Evolutionary conservation across 2,329 filamentous ascomycete genomes (phyloP).

Genomic region (Xylaria sp.): DNA sequence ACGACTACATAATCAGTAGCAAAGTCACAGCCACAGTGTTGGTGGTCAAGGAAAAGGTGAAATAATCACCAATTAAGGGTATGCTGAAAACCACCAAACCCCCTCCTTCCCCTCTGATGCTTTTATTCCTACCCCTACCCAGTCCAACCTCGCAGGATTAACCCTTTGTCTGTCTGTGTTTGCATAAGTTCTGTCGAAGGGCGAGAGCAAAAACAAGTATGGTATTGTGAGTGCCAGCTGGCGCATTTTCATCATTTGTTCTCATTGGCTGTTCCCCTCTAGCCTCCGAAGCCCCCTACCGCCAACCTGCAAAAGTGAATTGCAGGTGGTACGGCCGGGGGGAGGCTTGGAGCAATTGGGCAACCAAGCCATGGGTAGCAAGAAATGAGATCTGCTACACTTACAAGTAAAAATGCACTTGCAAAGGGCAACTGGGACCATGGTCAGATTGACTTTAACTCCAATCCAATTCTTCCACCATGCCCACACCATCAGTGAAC

Average conservation of each 20-base stretch:
- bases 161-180: conserved; percentile 26
- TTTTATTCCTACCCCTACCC: conserved; percentile 15
- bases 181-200: conserved; percentile 29
- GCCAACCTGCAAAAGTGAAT: conserved; percentile 34
- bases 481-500: conserved; percentile 26
- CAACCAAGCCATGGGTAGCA: conserved; percentile 14
- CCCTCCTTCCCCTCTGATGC: conserved; percentile 17
- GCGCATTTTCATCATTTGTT: conserved; percentile 35
- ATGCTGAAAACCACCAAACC: conserved; percentile 40
- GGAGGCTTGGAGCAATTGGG: conserved; percentile 17
- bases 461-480: neutral
- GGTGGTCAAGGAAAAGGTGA: conserved; percentile 29
- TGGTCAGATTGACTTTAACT: conserved; percentile 13
- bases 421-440: conserved; percentile 12
- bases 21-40: conserved; percentile 28
- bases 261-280: conserved; percentile 27
- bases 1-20: conserved; percentile 30
- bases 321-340: conserved; percentile 24
- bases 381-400: conserved; percentile 25
- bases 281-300: conserved; percentile 18
- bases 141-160: conserved; percentile 30
- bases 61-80: conserved; percentile 36
- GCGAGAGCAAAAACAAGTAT: conserved; percentile 21
- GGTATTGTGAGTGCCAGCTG: conserved; percentile 34
- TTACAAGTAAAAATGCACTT: conserved; percentile 29